Evolutionary conservation across 306 rosid species (phyloP), one percentile per base, ranked within the genome.

Genomic region (Vigna mungo): DNA sequence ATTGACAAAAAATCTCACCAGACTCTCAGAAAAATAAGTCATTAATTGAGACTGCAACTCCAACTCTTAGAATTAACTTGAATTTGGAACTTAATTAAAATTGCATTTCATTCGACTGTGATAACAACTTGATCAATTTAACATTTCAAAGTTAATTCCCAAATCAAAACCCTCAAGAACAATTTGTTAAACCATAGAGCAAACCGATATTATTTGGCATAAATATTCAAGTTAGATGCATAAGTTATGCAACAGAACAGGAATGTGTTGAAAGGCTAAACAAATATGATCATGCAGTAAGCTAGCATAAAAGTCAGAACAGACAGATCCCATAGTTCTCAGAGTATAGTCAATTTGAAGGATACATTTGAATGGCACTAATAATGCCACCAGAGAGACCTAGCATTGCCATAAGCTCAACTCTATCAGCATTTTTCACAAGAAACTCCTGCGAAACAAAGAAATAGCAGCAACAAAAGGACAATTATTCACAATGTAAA

Each of bases 291-390:
- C 27, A 25, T 25, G 27, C 27, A 25, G 27, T 2, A 25, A 25
- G 27, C 27, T 25, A 25, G 27, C 27, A 25, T 25, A 25, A 47
- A 4, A 62, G 4, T 20, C 66, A 65, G 30, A 73, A 68, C 54
- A 54, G 36, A 69, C 30, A 70, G 73, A 81, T 56, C 71, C 67
- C 37, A 55, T 25, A 62, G 52, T 48, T 70, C 41, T 52, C 32
- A 32, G 3, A 25, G 63, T 25, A 66, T 58, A 60, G 66, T 71
- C 18, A 36, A 54, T 64, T 55, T 78, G 60, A 88, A 92, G 97
- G 99, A 92, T 95, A 95, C 99, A 92, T 88, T 86, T 95, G 99
- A 76, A 95, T 85, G 43, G 89, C 97, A 81, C 99, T 95, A 75
- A 91, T 34, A 79, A 90, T 85, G 87, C 90, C 97, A 60, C 92